phyloP scores from a whole-genome alignment of 2,329 filamentous ascomycete species.

The Ascocoryne sarcoides region DNA sequence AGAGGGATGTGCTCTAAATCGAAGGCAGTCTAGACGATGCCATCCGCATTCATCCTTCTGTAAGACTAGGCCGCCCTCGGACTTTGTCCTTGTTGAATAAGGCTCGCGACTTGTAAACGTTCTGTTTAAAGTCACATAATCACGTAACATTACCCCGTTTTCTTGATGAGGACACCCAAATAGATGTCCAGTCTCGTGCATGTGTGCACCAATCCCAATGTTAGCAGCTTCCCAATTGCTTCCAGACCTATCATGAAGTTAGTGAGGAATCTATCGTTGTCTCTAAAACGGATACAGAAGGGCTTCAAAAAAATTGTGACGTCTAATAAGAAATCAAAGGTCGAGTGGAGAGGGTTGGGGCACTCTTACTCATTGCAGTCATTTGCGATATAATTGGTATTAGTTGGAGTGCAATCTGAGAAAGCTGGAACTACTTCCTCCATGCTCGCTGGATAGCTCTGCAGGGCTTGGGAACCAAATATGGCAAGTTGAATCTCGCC shows the following conservation, averaged over 20 bases:
- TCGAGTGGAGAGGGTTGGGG: too few species aligned
- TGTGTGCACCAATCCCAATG: conserved; percentile 83
- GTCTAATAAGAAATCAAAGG: too few species aligned
- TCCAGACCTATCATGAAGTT: conserved; percentile 41
- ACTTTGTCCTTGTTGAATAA: conserved; percentile 79
- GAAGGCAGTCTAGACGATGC: conserved; percentile 82
- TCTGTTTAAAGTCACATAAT: conserved; percentile 77
- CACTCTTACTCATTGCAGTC: conserved; percentile 70
- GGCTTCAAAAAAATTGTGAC: too few species aligned
- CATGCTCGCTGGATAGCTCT: conserved; percentile 81
- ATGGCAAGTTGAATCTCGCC: conserved; percentile 76
- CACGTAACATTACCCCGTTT: conserved; percentile 82
- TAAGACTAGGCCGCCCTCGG: conserved; percentile 66
- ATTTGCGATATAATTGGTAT: conserved; percentile 72
- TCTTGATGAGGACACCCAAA: conserved; percentile 88
- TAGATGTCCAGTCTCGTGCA: conserved; percentile 84
- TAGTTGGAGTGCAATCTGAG: conserved; percentile 81
- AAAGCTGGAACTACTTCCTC: conserved; percentile 89
- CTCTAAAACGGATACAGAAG: too few species aligned
- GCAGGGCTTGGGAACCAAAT: conserved; percentile 85
- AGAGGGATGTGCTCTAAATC: conserved; percentile 83
- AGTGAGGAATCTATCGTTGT: too few species aligned
- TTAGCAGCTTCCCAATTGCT: conserved; percentile 95
- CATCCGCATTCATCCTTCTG: conserved; percentile 79
- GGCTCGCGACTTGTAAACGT: conserved; percentile 75